phyloP scores from a whole-genome alignment of 1,284 basidiomycete species.

The Ganoderma sp. region DNA sequence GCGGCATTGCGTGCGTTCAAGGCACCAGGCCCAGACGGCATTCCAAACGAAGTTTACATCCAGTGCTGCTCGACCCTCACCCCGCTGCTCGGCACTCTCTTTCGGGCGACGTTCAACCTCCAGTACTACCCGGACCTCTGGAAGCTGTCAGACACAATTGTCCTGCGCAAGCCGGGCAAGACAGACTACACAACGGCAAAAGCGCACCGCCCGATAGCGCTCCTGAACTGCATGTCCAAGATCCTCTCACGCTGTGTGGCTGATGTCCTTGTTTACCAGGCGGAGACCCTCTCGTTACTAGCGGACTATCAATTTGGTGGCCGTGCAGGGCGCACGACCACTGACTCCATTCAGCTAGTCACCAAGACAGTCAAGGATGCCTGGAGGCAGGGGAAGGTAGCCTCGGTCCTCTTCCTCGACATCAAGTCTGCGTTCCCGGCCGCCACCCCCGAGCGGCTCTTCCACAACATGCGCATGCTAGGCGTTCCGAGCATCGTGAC shows the following conservation, averaged over 20 bases:
- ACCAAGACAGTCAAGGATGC: constrained; percentile 41
- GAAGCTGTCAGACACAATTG: constrained; percentile 40
- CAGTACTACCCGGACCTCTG: constrained; percentile 40
- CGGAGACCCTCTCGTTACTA: constrained; percentile 34
- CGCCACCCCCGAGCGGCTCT: constrained; percentile 36
- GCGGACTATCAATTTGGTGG: constrained; percentile 44
- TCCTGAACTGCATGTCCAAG: constrained; percentile 46
- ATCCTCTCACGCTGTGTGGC: constrained; percentile 39
- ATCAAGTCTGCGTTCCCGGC: constrained; percentile 49
- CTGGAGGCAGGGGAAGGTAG: constrained; percentile 43
- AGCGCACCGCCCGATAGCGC: constrained; percentile 48
- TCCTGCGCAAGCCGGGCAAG: constrained; percentile 47
- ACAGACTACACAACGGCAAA: constrained; percentile 43
- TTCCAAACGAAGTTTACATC: constrained; percentile 45
- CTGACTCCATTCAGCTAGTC: constrained; percentile 45
- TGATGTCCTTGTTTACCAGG: constrained; percentile 32
- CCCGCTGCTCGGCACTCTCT: constrained; percentile 39
- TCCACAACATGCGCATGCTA: constrained; percentile 40
- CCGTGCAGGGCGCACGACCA: constrained; percentile 42
- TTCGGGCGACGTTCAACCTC: constrained; percentile 37
- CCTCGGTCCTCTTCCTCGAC: constrained; percentile 44
- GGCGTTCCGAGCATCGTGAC: constrained; percentile 38
- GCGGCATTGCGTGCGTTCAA: constrained; percentile 40
- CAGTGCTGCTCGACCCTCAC: constrained; percentile 37
- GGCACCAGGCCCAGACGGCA: constrained; percentile 43